Base-by-base conservation (phyloP, 2,329 filamentous ascomycete species). In the Ilyonectria robusta region DNA sequence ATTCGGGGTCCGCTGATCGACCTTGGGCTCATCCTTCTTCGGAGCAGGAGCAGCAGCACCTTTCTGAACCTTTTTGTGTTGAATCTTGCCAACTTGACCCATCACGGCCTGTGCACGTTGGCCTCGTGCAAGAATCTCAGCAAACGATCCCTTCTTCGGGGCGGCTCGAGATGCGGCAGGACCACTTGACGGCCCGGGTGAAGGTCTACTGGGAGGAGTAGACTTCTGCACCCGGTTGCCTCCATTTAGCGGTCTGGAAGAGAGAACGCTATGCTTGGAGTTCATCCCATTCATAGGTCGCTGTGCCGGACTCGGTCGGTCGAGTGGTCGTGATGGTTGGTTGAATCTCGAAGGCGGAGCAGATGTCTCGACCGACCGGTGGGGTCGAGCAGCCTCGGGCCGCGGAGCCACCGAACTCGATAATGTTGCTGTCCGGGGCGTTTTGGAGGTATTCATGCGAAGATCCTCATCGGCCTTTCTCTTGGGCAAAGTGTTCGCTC, bases 111-210 rank as follows among this genome's bases (percentile, higher is more conserved):
- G 89, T 13, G 89, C 91, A 67, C 89, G 88, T 75, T 92, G 90
- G 35, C 89, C 93, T 71, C 91, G 87, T 62, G 91, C 91, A 81
- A 95, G 86, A 66, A 94, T 92, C 75, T 94, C 92, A 42, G 90
- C 88, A 78, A 90, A 95, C 0, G 91, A 93, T 2, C 92, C 91
- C 76, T 92, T 93, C 79, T 94, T 94, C 1, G 89, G 90, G 2
- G 87, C 81, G 3, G 82, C 78, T 65, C 81, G 82, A 5, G 82
- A 76, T 1, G 78, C 74, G 19, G 79, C 84, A 77, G 81, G 84
- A 72, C 74, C 82, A 79, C 73, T 84, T 73, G 67, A 69, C 4
- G 75, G 70, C 33, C 69, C 71, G 5, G 76, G 66, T 10, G 77
- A 71, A 8, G 76, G 70, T 29, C 73, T 71, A 13, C 69, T 72